Evolutionary conservation across 257 asterid species (phyloP), one percentile per base, ranked within the genome.

Genomic region (Rubia yunnanensis): DNA sequence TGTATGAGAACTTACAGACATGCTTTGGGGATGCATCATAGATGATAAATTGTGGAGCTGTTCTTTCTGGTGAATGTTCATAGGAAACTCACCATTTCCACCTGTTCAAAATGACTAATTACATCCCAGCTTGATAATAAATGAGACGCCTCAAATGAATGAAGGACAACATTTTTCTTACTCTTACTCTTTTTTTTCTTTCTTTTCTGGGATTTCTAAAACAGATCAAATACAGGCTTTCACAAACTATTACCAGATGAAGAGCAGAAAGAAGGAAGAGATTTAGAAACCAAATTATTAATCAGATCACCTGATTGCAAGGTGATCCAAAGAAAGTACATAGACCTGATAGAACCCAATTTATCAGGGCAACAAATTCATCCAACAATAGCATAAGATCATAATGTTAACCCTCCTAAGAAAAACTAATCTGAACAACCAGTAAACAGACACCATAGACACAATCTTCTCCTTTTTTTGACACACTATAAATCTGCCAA

Each of bases 21-120:
- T 78, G 68, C 88, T 89, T 74, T 82, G 98, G 59, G 94, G 74
- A 68, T 88, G 95, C 85, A 88, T 81, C 81, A 82, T 78, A 72
- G 85, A 83, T 64, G 89, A 58, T 80, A 83, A 78, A 46, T 35
- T 81, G 65, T 84, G 98, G 59, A 88, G 79, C 64, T 86, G 96
- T 62, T 91, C 95, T 70, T 91, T 88, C 73, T 79, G 94, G 76
- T 76, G 88, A 41, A 84, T 67, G 41, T 78, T 86, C 77, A 85
- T 73, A 24, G 85, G 70, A 72, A 77, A 88, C 36, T 91, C 95
- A 55, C 81, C 76, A 79, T 38, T 74, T 36, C 82, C 84, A 35
- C 94, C 96, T 74, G 79, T 72, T 62, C 71, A 72, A 72, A 78
- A 50, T 80, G 77, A 46, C 59, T 64, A 67, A 72, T 59, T 63